Conservation (phyloP, 305 asterid genomes). For the Fraxinus nigra region DNA sequence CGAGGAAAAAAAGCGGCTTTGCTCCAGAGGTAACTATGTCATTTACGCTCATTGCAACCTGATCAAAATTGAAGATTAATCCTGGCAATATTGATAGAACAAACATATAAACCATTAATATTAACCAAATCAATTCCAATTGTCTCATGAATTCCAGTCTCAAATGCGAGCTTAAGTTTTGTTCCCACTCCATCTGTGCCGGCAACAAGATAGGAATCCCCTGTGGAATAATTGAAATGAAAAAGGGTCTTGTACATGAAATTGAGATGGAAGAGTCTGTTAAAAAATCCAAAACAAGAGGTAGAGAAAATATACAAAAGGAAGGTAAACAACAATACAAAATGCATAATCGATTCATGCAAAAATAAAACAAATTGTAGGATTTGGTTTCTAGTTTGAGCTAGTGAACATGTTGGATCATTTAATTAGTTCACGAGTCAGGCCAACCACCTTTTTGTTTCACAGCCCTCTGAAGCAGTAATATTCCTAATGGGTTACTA, state of each 20-base stretch:
- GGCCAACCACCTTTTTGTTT: neutral
- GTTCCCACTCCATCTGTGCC: slow-evolving; percentile 98
- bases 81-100: neutral
- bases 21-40: slow-evolving; percentile 97
- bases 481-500: neutral
- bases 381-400: neutral
- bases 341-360: neutral
- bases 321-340: neutral
- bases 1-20: slow-evolving; percentile 92
- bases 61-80: slow-evolving; percentile 20
- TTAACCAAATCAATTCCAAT: slow-evolving; percentile 94
- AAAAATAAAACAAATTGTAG: neutral
- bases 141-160: slow-evolving; percentile 88
- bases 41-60: slow-evolving; percentile 99
- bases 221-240: slow-evolving; percentile 35
- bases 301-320: neutral
- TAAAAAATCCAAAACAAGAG: neutral
- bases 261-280: neutral
- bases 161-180: slow-evolving; percentile 88
- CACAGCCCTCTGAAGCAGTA: neutral
- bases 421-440: neutral
- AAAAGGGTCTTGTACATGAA: neutral
- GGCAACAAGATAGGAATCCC: slow-evolving; percentile 90
- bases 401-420: neutral
- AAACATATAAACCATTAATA: neutral